Base-by-base conservation (phyloP, 2,329 filamentous ascomycete genomes). In the Ceratocystis eucalypticola region DNA sequence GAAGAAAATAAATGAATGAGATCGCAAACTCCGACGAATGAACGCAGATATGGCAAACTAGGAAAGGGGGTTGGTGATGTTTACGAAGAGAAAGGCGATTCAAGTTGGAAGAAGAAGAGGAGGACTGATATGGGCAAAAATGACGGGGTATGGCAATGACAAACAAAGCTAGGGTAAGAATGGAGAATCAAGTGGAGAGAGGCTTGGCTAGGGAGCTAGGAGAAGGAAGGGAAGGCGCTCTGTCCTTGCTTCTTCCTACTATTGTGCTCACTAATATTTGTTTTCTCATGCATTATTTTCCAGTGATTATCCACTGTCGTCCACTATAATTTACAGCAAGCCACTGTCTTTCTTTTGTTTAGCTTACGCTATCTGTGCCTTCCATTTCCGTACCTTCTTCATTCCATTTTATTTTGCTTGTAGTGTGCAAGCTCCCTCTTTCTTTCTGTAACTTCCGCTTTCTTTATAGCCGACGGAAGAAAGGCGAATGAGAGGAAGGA, bases 1-100 rank as follows among this genome's bases (percentile, higher is more conserved):
- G 2, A 22, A 46, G 37, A 65, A 59, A 46, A 53, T 28, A 61
- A 22, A 67, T 30, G n/a, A 67, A 61, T 22, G 15, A 48, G n/a
- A 28, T 68, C 41, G 59, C 50, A 64, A 53, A 41, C 63, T 62
- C 46, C 64, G 50, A 64, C 61, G 46, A 46, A 64, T 66, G 53
- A 65, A 68, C 64, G 62, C 10, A 57, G 64, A 66, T 62, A 53
- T 45, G 41, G 61, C 55, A 65, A 30, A 28, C 22, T 22, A 44
- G n/a, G 44, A 41, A 41, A 41, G 37, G 37, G 37, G 37, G 12
- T 41, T 25, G 65, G 48, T 64, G 30, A n/a, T 41, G 53, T 65
- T 45, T 64, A 57, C 59, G 55, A 45, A 33, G 37, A 50, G 20
- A 28, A 65, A 62, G 33, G 20, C n/a, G 22, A 44, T 57, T 41